Conservation (phyloP, 768 basidiomycete species). For the Boletus fagicola region DNA sequence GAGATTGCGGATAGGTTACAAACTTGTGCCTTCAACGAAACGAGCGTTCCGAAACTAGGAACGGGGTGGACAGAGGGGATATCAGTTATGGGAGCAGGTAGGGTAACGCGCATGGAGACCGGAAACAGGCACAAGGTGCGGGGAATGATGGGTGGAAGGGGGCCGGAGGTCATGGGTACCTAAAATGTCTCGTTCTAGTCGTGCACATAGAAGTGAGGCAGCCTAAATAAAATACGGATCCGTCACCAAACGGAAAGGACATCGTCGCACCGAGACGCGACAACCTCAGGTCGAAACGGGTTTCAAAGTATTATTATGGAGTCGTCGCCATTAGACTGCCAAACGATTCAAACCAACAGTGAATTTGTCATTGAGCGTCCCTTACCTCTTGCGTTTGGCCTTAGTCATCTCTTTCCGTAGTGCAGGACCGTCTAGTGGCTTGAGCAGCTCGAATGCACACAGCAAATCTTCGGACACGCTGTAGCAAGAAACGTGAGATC, state of each 20-base stretch:
- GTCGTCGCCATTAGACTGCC: conserved; percentile 37
- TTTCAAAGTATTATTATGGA: conserved; percentile 19
- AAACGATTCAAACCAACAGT: conserved; percentile 1
- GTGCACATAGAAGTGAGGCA: conserved; percentile 22
- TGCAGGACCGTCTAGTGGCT: conserved; percentile 91
- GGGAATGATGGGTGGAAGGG: conserved; percentile 17
- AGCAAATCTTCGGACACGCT: conserved; percentile 96
- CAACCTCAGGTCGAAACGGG: conserved; percentile 3
- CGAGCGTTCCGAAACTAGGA: conserved; percentile 24
- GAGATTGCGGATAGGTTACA: conserved; percentile 34
- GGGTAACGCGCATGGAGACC: conserved; percentile 26
- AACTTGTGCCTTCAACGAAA: conserved; percentile 30
- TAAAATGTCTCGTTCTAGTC: conserved; percentile 27
- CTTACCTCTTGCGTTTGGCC: conserved; percentile 93
- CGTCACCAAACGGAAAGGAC: conserved; percentile 13
- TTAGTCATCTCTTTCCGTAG: conserved; percentile 98
- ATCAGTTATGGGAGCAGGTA: conserved; percentile 33
- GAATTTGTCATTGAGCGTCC: not conserved
- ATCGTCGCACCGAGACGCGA: conserved; percentile 2
- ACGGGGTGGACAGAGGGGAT: conserved; percentile 20
- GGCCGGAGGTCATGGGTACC: conserved; percentile 27
- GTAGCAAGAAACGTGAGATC: conserved; percentile 16
- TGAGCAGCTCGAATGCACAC: conserved; percentile 96
- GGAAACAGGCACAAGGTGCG: conserved; percentile 21
- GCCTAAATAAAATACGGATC: conserved; percentile 21